These are phyloP conservation scores for Mayamaea pseudoterrestris DNA, from an alignment of 108 stramenopile genomes.

Conservation along the genomic window DNA sequence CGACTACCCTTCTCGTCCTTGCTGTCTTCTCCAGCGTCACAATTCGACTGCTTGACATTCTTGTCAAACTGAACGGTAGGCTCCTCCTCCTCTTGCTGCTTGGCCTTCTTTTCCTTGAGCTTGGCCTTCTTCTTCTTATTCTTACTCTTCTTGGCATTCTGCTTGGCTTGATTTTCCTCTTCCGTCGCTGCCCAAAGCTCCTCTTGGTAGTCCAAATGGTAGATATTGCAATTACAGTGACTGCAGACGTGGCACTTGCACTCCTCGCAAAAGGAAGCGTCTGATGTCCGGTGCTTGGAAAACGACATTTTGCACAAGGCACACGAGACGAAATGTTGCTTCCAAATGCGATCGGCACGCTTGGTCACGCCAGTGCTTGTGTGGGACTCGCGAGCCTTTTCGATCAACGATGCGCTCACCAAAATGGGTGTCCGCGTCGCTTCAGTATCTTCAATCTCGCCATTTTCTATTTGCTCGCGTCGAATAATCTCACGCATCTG, in stretches of 20 bases:
- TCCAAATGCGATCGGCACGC: conserved; percentile 90
- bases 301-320: conserved; percentile 86
- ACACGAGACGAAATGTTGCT: conserved; percentile 89
- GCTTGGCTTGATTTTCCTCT: conserved; percentile 67
- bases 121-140: conserved; percentile 85
- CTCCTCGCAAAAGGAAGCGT: conserved; percentile 81
- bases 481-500: conserved; percentile 53
- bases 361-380: conserved; percentile 74
- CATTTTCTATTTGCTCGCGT: conserved; percentile 28
- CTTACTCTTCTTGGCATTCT: conserved; percentile 77
- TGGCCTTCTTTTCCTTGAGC: conserved; percentile 62
- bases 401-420: conserved; percentile 64
- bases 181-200: conserved; percentile 85
- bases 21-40: not conserved
- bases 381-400: conserved; percentile 73
- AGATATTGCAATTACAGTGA: conserved; percentile 84
- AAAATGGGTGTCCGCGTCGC: conserved; percentile 31
- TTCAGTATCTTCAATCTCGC: conserved; percentile 27
- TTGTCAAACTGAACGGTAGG: not conserved
- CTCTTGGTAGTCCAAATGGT: conserved; percentile 91
- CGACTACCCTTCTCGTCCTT: not conserved
- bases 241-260: conserved; percentile 92
- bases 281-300: conserved; percentile 66
- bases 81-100: conserved; percentile 14
- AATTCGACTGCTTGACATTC: not conserved